Percentiles rank a stretch among this genome's conserved stretches.
Conservation (phyloP, 306 rosid genomes). For the Ormosia emarginata region DNA sequence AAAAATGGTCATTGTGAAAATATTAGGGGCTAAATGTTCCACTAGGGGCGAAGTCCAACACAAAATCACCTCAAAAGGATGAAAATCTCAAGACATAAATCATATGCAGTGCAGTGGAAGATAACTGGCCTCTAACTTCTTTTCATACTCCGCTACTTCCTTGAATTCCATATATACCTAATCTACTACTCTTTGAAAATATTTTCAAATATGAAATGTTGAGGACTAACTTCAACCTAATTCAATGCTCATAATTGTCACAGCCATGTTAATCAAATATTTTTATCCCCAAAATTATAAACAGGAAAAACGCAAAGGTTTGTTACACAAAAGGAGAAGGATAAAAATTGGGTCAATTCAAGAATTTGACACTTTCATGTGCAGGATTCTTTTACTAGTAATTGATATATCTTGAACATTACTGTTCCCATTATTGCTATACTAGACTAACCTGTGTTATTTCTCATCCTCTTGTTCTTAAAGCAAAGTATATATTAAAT, state of each 20-base stretch:
- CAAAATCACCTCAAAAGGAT: neutral
- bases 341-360: neutral
- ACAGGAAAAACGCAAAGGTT: neutral
- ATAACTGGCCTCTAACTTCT: neutral
- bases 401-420: neutral
- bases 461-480: neutral
- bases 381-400: too few relatives aligned
- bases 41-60: neutral
- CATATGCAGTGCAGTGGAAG: neutral
- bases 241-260: neutral
- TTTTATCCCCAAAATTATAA: neutral
- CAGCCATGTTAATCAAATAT: neutral
- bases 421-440: neutral
- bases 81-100: neutral
- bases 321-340: neutral
- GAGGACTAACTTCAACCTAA: neutral
- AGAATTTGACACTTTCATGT: neutral
- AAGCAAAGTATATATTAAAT: neutral
- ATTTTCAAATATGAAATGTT: neutral
- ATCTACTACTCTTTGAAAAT: neutral
- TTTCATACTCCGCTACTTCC: neutral
- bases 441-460: too few relatives aligned
- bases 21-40: constrained; percentile 21
- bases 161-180: neutral
- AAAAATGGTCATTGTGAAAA: constrained; percentile 6